A percentile compares a stretch with the other conserved stretches of the same genome.
Evolutionary conservation across 2,329 filamentous ascomycete species (phyloP).

Genomic region (Monosporascus sp.): DNA sequence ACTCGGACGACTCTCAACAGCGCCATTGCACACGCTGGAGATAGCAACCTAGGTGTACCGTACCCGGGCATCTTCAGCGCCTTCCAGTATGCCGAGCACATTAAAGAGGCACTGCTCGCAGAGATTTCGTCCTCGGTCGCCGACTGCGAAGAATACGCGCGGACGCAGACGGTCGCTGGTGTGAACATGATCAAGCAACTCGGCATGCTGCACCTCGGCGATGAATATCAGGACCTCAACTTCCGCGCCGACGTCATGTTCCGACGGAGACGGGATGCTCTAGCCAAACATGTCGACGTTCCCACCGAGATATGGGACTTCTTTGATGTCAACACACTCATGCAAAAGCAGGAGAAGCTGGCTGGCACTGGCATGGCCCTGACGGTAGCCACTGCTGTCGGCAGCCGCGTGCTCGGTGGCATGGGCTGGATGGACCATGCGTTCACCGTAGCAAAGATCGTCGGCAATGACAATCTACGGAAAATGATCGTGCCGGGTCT

Average conservation of each 20-base stretch:
- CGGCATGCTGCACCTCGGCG: constrained; percentile 80
- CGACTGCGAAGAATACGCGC: constrained; percentile 80
- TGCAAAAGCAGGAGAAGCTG: constrained; percentile 90
- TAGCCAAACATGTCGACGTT: constrained; percentile 81
- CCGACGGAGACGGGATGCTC: constrained; percentile 69
- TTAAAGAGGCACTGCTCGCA: constrained; percentile 87
- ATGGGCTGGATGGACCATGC: constrained; percentile 87
- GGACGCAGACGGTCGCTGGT: constrained; percentile 68
- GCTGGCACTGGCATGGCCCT: constrained; percentile 92
- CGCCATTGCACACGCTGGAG: constrained; percentile 73
- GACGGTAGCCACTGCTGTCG: constrained; percentile 81
- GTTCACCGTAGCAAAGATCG: constrained; percentile 70
- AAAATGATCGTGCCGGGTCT: constrained; percentile 76
- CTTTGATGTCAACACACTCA: constrained; percentile 75
- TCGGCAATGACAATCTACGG: constrained; percentile 76
- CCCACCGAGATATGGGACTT: constrained; percentile 90
- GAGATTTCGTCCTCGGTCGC: constrained; percentile 76
- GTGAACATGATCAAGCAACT: constrained; percentile 86
- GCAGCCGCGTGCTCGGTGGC: constrained; percentile 74
- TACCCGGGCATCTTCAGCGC: constrained; percentile 82
- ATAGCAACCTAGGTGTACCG: constrained; percentile 70
- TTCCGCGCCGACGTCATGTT: constrained; percentile 97
- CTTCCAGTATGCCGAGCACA: constrained; percentile 88
- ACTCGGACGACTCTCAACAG: constrained; percentile 68
- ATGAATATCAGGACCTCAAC: constrained; percentile 77